Evolutionary conservation across 768 basidiomycete genomes (phyloP).

Genomic region (Hirschioporus abietinus): DNA sequence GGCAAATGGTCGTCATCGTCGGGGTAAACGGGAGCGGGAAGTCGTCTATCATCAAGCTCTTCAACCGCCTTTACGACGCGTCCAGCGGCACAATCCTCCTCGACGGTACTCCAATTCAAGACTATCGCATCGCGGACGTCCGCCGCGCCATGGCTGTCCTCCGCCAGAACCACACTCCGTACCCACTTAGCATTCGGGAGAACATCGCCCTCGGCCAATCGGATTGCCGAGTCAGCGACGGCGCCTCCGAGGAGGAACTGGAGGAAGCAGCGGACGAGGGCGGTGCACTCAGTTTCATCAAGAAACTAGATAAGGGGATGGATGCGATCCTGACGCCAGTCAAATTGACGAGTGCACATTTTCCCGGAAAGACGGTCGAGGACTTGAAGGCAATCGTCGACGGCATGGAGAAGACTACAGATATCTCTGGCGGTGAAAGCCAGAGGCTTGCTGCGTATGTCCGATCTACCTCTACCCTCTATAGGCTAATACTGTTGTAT

Average conservation of each 20-base stretch:
- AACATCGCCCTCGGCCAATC: conserved; percentile 33
- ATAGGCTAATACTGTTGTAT: not conserved
- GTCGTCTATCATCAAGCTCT: conserved; percentile 35
- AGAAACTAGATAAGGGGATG: conserved; percentile 10
- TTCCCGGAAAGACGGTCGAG: conserved; percentile 10
- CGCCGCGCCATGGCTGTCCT: conserved; percentile 43
- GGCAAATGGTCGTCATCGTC: conserved; percentile 26
- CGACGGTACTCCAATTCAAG: conserved; percentile 33
- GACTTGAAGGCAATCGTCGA: conserved; percentile 19
- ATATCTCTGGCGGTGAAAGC: conserved; percentile 36
- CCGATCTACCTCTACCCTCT: not conserved
- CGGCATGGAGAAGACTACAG: conserved; percentile 31
- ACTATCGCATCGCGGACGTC: conserved; percentile 35
- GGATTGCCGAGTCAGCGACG: conserved; percentile 1
- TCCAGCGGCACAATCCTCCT: conserved; percentile 38
- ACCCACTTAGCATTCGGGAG: conserved; percentile 40
- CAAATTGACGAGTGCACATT: conserved; percentile 3
- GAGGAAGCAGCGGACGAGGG: conserved; percentile 13
- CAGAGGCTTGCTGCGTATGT: conserved; percentile 48
- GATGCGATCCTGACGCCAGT: conserved; percentile 6
- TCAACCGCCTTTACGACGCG: conserved; percentile 45
- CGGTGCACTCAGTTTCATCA: conserved; percentile 12
- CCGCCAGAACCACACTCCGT: conserved; percentile 45
- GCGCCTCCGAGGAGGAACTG: conserved; percentile 1
- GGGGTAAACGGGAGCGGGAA: conserved; percentile 18